Conservation (phyloP, 1,139 yeast species). For the Ogataea hybrid region DNA sequence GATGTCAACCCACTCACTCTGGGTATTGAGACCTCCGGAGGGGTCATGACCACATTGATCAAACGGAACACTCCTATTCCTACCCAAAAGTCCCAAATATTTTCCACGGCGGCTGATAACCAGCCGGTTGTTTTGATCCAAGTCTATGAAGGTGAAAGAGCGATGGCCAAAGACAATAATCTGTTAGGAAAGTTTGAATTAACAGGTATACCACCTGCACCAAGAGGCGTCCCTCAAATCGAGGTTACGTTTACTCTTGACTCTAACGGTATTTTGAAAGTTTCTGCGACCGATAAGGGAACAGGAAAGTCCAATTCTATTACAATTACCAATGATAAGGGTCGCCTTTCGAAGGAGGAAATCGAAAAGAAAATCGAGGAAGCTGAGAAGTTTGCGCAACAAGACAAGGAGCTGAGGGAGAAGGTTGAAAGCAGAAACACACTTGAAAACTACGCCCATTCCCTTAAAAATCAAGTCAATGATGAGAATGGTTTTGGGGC, state of each 20-base stretch:
- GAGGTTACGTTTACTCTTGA: slow-evolving; percentile 94
- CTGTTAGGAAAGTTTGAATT: slow-evolving; percentile 93
- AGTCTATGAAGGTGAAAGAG: slow-evolving; percentile 97
- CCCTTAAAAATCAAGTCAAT: slow-evolving; percentile 55
- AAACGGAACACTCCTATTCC: slow-evolving; percentile 98
- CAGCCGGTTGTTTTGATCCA: slow-evolving; percentile 96
- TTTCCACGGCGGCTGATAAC: slow-evolving; percentile 96
- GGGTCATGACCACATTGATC: slow-evolving; percentile 95
- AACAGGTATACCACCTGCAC: slow-evolving; percentile 96
- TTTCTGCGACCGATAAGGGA: slow-evolving; percentile 92
- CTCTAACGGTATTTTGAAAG: slow-evolving; percentile 94
- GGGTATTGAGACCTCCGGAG: slow-evolving; percentile 98
- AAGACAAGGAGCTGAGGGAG: slow-evolving; percentile 56
- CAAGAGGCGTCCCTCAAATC: slow-evolving; percentile 97
- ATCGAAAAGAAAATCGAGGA: slow-evolving; percentile 65
- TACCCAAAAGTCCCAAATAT: slow-evolving; percentile 93
- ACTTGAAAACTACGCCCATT: slow-evolving; percentile 86
- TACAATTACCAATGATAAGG: slow-evolving; percentile 95
- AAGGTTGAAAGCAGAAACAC: slow-evolving; percentile 73
- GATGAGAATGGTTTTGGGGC: slow-evolving; percentile 34
- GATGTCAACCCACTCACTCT: slow-evolving; percentile 94
- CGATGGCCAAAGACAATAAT: slow-evolving; percentile 93
- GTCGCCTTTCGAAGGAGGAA: slow-evolving; percentile 79
- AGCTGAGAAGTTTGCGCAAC: slow-evolving; percentile 60
- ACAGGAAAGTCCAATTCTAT: slow-evolving; percentile 94